Base-by-base conservation (phyloP, 1,284 basidiomycete genomes). In the Xerocomus cyaneibrunnescens region DNA sequence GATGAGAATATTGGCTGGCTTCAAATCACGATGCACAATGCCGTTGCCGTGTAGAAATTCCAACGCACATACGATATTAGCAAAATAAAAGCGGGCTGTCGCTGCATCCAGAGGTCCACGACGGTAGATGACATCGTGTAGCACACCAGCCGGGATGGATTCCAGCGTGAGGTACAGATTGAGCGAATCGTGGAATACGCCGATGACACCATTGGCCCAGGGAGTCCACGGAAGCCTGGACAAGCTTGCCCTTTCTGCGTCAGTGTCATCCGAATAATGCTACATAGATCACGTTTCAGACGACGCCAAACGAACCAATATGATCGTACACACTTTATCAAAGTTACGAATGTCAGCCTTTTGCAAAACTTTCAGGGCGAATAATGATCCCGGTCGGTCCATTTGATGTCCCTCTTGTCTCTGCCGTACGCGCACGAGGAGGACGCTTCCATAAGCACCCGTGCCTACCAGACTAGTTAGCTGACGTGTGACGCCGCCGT, bases 21-120 rank as follows among this genome's bases (percentile, higher is more conserved):
- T 93, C 60, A 94, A 77, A 65, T 94, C 89, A n/a, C 89, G 79
- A 67, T 94, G 92, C 5, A 89, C 81, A 57, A 93, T 81, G 51
- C 83, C 84, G 56, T 86, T 78, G 31, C 69, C 73, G 61, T 89
- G 88, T 3, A 95, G 71, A 67, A 89, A 89, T 48, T 84, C 80
- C 50, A 93, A 73, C 0, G 80, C 89, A 41, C 80, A 81, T 38
- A 84, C 83, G 62, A 93, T 74, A 56, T 83, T 84, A 23, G 75
- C 65, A 57, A 76, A 77, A 62, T 81, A 84, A 64, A 84, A 84
- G 6, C 69, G 66, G 7, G 71, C 68, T 0, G 58, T 62, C 1
- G 58, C 41, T 23, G 69, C 56, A 8, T 69, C 61, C 2, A 79
- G 55, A 1, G 71, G 73, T 16, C 62, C 67, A 9, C 55, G 54